phyloP scores from a whole-genome alignment of 331 rosid genomes.

The Telfairia occidentalis region DNA sequence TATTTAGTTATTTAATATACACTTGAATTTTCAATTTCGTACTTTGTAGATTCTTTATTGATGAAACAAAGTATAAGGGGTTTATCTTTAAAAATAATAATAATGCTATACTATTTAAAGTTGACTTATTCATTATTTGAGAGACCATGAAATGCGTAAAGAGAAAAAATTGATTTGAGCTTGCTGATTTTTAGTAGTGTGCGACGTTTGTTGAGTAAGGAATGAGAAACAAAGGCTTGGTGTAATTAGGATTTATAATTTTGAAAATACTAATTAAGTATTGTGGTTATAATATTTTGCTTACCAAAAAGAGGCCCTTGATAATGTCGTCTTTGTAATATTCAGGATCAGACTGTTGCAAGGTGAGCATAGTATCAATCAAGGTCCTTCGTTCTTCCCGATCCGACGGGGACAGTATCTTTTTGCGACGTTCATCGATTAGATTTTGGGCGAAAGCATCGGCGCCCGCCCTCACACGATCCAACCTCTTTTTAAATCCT shows the following conservation, averaged over 20 bases:
- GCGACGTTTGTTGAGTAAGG: neutral
- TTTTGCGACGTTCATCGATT: slow-evolving; percentile 1
- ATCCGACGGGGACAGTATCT: neutral
- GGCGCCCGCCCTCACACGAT: neutral
- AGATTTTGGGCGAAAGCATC: slow-evolving; percentile 16
- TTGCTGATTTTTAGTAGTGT: too few relatives aligned
- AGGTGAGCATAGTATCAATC: slow-evolving; percentile 26
- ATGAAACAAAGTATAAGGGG: too few relatives aligned
- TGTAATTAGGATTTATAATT: neutral
- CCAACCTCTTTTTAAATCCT: slow-evolving; percentile 13
- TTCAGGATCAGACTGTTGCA: slow-evolving; percentile 30
- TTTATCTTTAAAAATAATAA: too few relatives aligned
- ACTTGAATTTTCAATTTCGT: too few relatives aligned
- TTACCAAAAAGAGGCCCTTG: slow-evolving; percentile 24
- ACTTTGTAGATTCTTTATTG: too few relatives aligned
- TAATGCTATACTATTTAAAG: too few relatives aligned
- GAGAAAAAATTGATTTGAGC: too few relatives aligned
- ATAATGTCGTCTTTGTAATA: slow-evolving; percentile 22
- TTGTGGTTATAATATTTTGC: too few relatives aligned
- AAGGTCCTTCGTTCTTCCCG: neutral
- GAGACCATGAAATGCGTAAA: too few relatives aligned
- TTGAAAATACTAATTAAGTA: too few relatives aligned
- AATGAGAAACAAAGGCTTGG: neutral
- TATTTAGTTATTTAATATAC: too few relatives aligned
- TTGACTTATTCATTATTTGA: too few relatives aligned